Base-by-base conservation (phyloP, 305 asterid species). In the Withania somnifera region DNA sequence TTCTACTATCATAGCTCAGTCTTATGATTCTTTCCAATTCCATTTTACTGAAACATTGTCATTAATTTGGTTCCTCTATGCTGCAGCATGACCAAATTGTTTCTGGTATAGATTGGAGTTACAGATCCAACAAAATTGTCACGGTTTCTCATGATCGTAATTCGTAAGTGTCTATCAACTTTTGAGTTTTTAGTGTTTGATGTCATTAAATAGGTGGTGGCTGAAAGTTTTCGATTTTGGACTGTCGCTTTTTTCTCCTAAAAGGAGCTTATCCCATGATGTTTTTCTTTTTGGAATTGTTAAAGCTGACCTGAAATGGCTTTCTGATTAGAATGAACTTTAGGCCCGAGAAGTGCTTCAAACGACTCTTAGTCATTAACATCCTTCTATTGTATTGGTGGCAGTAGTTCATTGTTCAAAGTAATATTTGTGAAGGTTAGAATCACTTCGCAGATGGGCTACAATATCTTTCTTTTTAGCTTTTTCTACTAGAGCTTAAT, bases 81-180 rank as follows among this genome's bases (percentile, higher is more conserved):
- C 84, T 83, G 85, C 97, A 97, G 99, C 99, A 97, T 87, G 99
- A 97, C 88, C 99, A 97, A 90, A 92, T 97, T 90, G 93, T 97
- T 87, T 94, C 98, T 13, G 99, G 97, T 82, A 86, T 97, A 57
- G 99, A 97, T 88, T 97, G 99, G 99, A 85, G 99, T 81, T 82
- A 82, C 80, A 89, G 86, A 69, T 90, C 98, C 14, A 94, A 94
- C 93, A 90, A 88, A 88, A 92, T 96, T 82, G 98, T 97, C 54
- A 90, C 99, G 54, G 99, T 93, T 84, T 93, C 99, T 87, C 98
- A 97, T 90, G 99, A 97, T 85, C 93, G 99, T 83, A 97, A 97
- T 89, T 93, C 99, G 99, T 97, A 92, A 93, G 99, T 93, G 80
- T 56, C 50, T 71, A 32, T 82, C 77, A 51, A 69, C 75, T 71